Evolutionary conservation across 1,284 basidiomycete species (phyloP).

Genomic region (Heliocybe sulcata): DNA sequence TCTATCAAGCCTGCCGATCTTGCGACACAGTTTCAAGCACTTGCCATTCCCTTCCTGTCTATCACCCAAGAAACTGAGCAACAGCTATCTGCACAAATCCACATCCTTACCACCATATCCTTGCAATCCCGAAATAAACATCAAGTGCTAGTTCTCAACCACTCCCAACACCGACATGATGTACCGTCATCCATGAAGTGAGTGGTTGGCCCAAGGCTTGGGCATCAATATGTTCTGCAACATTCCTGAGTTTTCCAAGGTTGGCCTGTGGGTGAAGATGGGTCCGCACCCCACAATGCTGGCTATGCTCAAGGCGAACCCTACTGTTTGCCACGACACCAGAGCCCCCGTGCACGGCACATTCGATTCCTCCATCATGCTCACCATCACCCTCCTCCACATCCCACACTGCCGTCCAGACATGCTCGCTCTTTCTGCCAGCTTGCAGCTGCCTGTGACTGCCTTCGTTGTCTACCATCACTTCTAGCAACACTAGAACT

Average conservation of each 20-base stretch:
- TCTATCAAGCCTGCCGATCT: conserved; percentile 54
- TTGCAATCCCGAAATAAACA: conserved; percentile 7
- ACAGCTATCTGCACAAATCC: not conserved
- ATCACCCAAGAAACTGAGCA: not conserved
- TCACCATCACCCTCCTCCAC: too few relatives aligned
- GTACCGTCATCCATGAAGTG: too few relatives aligned
- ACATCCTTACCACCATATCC: conserved; percentile 8
- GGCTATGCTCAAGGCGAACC: conserved; percentile 43
- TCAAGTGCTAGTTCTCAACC: conserved; percentile 31
- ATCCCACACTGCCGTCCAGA: too few relatives aligned
- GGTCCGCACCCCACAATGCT: conserved; percentile 53
- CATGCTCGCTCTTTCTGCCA: too few relatives aligned
- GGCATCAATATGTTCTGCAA: conserved; percentile 34
- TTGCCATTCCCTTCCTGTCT: conserved; percentile 26
- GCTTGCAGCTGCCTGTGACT: too few relatives aligned
- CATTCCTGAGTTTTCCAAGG: conserved; percentile 17
- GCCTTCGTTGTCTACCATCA: too few relatives aligned
- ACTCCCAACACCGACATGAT: too few relatives aligned
- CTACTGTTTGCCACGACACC: too few relatives aligned
- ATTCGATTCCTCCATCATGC: too few relatives aligned
- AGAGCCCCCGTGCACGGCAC: too few relatives aligned
- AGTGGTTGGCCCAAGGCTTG: too few relatives aligned
- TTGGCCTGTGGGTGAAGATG: conserved; percentile 56
- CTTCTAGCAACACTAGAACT: too few relatives aligned
- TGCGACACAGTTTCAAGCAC: conserved; percentile 47